phyloP scores from a whole-genome alignment of 2,329 filamentous ascomycete genomes.

The Madurella mycetomatis region DNA sequence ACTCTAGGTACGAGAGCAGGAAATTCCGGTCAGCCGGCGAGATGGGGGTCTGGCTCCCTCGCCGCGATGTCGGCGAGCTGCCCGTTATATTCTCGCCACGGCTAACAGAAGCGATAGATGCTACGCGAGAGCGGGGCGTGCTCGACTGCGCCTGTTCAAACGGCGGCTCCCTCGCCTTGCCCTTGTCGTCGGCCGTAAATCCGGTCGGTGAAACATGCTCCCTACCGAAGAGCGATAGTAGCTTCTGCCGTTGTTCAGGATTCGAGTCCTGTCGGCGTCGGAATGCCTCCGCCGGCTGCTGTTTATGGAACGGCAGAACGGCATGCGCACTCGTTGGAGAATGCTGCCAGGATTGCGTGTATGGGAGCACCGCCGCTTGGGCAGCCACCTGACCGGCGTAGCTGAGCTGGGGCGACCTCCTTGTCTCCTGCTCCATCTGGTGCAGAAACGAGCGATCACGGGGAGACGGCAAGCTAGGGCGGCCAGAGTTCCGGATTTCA shows the following conservation, averaged over 20 bases:
- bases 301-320: slow-evolving; percentile 5
- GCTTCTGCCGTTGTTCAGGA: slow-evolving; percentile 41
- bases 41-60: slow-evolving; percentile 51
- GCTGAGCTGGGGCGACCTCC: slow-evolving; percentile 17
- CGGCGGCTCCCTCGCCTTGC: slow-evolving; percentile 27
- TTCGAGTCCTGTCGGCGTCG: slow-evolving; percentile 35
- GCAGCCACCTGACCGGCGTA: slow-evolving; percentile 13
- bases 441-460: slow-evolving; percentile 16
- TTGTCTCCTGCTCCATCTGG: slow-evolving; percentile 17
- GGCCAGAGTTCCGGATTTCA: slow-evolving; percentile 11
- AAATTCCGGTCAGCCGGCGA: slow-evolving; percentile 72
- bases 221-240: slow-evolving; percentile 62
- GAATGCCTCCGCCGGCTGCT: slow-evolving; percentile 24
- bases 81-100: slow-evolving; percentile 29
- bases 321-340: slow-evolving; percentile 24
- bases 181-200: slow-evolving; percentile 11
- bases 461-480: slow-evolving; percentile 20
- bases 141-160: slow-evolving; percentile 1
- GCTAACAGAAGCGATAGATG: slow-evolving; percentile 41
- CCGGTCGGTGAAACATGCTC: slow-evolving; percentile 28
- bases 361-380: slow-evolving; percentile 17
- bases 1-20: slow-evolving; percentile 67
- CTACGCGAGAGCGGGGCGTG: slow-evolving; percentile 35
- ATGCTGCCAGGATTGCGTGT: slow-evolving; percentile 17
- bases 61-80: slow-evolving; percentile 33